Evolutionary conservation across 495 filamentous ascomycete genomes (phyloP), one percentile per base, ranked within the genome.

Genomic region (Apodospora peruviana): DNA sequence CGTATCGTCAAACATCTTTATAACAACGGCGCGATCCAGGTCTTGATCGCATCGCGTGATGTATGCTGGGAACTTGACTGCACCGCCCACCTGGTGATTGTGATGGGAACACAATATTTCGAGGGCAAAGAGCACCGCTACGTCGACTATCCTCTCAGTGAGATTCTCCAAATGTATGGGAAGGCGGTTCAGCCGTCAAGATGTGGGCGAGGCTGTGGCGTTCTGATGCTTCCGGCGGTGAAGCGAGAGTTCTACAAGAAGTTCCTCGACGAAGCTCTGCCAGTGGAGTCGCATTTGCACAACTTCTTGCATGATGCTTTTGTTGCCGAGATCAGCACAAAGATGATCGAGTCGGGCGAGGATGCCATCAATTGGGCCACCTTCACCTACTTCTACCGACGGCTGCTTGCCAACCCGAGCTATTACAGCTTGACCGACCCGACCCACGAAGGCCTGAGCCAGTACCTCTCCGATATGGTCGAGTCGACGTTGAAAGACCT

Each of bases 161-260:
- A 99, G 62, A 78, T 99, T n/a, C 72, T 99, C n/a, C 94, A 99
- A 58, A 99, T 99, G 94, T 96, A 96, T 51, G 93, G 93, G 56
- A 94, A 90, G 64, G 89, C 93, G 21, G 82, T 86, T 23, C 85
- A 90, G 45, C 76, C 88, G 5, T 79, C 83, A 8, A 62, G 57
- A 47, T 91, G 96, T 60, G 91, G 91, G 48, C 71, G 82, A 19
- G 86, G 89, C 43, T 87, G 86, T 50, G 94, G 91, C 49, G 87
- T 99, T 14, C 71, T 99, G 24, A 96, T 99, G 91, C 84, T 95
- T 4, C 88, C 91, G 4, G 84, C 86, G 16, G 88, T 91, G 38
- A 96, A 94, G 72, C 83, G 91, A 23, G 90, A 96, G 49, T 99
- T 96, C 67, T 97, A 97, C 78, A 90, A 90, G 70, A 97, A 97